Base-by-base conservation (phyloP, 768 basidiomycete species). In the Pleurotus citrinopileatus region DNA sequence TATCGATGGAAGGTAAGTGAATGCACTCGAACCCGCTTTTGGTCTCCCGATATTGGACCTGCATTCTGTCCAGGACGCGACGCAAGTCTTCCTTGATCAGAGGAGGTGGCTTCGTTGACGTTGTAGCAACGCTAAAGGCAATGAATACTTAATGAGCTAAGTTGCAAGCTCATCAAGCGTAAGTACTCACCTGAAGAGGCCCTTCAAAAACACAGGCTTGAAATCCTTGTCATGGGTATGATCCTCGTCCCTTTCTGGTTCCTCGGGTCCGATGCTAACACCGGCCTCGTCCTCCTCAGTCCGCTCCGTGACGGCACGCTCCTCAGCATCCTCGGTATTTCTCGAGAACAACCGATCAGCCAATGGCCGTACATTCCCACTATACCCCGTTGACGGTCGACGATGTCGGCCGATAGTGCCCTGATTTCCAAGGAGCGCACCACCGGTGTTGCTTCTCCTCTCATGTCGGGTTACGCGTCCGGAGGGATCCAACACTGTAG, bases 21-120 rank as follows among this genome's bases (percentile, higher is more conserved):
- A 96, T 90, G 72, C 97, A 99, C 67, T 99, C 96, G 67, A 93
- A 98, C 2, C 96, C 97, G 54, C 84, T 77, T 70, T 87, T 91
- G 60, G 83, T 93, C 67, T 94, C 90, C 36, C 93, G 82, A 66
- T 97, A 94, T 68, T 94, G 92, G 27, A 99, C 89, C 58, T 95
- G 94, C 84, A 98, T 93, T 43, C 95, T 83, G 62, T 95, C 91
- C 34, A 98, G 79, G 1, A 97, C 95, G 10, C 82, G 81, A 45
- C 81, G 78, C 59, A 99, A 87, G 69, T 98, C 96, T 54, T 78
- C 71, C 68, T 92, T 90, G 70, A 98, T 86, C 7, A 82, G 76
- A 12, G 80, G 70, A 3, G 93, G 89, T 4, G 91, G 65, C 64
- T 96, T 98, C 3, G 94, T 94, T 23, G 94, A 90, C 1, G 97